Evolutionary conservation across 2,329 filamentous ascomycete species (phyloP).

Genomic region (Westerdykella ornata): DNA sequence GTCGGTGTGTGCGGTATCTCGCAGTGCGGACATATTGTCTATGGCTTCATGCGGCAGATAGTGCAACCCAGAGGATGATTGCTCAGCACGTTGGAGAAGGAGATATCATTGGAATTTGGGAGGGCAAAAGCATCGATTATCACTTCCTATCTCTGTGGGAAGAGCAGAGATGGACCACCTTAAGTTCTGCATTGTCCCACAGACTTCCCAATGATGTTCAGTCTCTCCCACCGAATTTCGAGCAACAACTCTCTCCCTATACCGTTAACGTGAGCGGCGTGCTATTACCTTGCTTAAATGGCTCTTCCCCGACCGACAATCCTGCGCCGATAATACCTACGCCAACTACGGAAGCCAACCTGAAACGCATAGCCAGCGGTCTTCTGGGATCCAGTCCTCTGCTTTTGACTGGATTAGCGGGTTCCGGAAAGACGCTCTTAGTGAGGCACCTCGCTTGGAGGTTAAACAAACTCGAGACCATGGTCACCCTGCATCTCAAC

Average conservation of each 20-base stretch:
- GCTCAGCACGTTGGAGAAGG: slow-evolving; percentile 57
- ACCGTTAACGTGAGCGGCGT: slow-evolving; percentile 33
- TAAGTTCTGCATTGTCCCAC: slow-evolving; percentile 12
- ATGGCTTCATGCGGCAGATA: slow-evolving; percentile 72
- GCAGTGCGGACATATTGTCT: slow-evolving; percentile 75
- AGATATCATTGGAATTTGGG: slow-evolving; percentile 63
- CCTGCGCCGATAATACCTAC: slow-evolving; percentile 52
- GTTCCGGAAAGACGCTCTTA: slow-evolving; percentile 84
- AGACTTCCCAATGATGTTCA: slow-evolving; percentile 1
- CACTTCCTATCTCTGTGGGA: slow-evolving; percentile 63
- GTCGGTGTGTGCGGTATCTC: slow-evolving; percentile 64
- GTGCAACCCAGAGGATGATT: slow-evolving; percentile 66
- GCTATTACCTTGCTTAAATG: slow-evolving; percentile 35
- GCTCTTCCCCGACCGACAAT: slow-evolving; percentile 20
- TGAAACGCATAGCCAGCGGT: slow-evolving; percentile 60
- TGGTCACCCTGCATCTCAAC: slow-evolving; percentile 94
- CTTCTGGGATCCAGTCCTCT: slow-evolving; percentile 65
- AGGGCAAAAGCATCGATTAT: slow-evolving; percentile 71
- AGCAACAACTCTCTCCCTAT: slow-evolving; percentile 24
- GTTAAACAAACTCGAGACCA: slow-evolving; percentile 69
- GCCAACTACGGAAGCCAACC: slow-evolving; percentile 63
- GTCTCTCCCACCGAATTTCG: slow-evolving; percentile 3
- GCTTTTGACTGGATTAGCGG: slow-evolving; percentile 73
- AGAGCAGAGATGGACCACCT: slow-evolving; percentile 46
- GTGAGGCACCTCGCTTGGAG: slow-evolving; percentile 74